Evolutionary conservation across 2,329 filamentous ascomycete genomes (phyloP).

Genomic region (Venturia effusa): DNA sequence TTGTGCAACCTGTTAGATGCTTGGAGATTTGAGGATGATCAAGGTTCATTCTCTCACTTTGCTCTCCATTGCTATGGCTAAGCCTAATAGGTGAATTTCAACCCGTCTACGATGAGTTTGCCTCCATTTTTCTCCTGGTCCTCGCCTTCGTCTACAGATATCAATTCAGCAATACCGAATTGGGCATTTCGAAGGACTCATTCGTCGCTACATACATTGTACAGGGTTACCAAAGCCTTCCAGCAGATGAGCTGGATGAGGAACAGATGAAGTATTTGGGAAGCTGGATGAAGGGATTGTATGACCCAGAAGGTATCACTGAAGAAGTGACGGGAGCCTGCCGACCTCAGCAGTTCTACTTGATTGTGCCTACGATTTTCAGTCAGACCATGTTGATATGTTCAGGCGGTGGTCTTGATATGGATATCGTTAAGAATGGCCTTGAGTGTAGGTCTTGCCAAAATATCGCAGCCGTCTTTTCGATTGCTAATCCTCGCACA

Average conservation of each 20-base stretch:
- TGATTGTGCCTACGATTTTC: conserved; percentile 66
- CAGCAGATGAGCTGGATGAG: conserved; percentile 50
- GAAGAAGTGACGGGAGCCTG: conserved; percentile 77
- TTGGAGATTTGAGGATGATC: conserved; percentile 74
- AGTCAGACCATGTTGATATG: conserved; percentile 63
- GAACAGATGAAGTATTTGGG: conserved; percentile 56
- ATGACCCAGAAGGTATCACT: conserved; percentile 63
- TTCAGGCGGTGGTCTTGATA: conserved; percentile 51
- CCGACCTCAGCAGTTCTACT: conserved; percentile 71
- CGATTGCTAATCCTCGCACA: conserved; percentile 21
- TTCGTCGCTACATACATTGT: conserved; percentile 59
- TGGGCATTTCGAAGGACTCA: conserved; percentile 53
- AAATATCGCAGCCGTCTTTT: conserved; percentile 7
- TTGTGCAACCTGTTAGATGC: conserved; percentile 65
- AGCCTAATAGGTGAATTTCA: conserved; percentile 56
- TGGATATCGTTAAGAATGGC: conserved; percentile 62
- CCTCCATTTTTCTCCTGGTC: conserved; percentile 61
- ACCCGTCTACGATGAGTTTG: conserved; percentile 78
- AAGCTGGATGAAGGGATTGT: conserved; percentile 69
- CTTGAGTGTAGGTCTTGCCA: conserved; percentile 55
- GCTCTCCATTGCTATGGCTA: conserved; percentile 12
- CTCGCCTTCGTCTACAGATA: conserved; percentile 69
- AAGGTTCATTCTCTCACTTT: conserved; percentile 31
- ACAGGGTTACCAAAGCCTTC: conserved; percentile 46
- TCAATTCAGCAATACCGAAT: conserved; percentile 50